Evolutionary conservation across 371 early-diverging fungal species (phyloP), one percentile per base, ranked within the genome.

Genomic region (Circinella umbellata): DNA sequence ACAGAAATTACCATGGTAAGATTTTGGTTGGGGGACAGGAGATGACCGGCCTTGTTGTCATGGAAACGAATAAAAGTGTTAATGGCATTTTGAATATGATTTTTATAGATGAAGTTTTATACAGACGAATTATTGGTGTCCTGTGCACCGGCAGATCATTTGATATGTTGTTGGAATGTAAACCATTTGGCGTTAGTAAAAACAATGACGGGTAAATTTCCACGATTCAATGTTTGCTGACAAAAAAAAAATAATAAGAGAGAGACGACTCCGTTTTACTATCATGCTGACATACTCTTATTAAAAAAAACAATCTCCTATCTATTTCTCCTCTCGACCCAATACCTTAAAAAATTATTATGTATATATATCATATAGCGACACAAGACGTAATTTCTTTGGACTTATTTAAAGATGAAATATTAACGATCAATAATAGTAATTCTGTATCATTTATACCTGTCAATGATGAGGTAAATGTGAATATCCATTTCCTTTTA

Each of bases 371-470:
- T 53, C 38, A 37, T 53, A 20, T 61, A 80, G 73, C 72, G 17
- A 77, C 60, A 10, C 76, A 73, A 65, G 88, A 88, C 67, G 80
- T 88, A 53, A 70, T 84, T 13, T 77, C 88, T 0, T 67, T 88
- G 35, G 82, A 88, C 71, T 69, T 86, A 27, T 88, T 83, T 73
- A 88, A 88, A 71, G 89, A 90, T 61, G 88, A 89, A 71, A 83
- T 89, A 37, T 74, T 90, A 35, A 87, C 90, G 0, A 86, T 90
- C 68, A 88, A 89, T 62, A 77, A 75, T 57, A 90, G 83, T 76
- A 90, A 89, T 51, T 87, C 87, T 0, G 85, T 90, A 0, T 86
- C 90, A 3, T 90, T 90, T 74, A 88, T 83, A 63, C 89, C 90
- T 2, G 81, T 90, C 64, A 89, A 88, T 66, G 90, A 90, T 63